Percentiles rank a stretch among this genome's conserved stretches.
phyloP scores from a whole-genome alignment of 805 yeast species.

The Clavispora asparagi region DNA sequence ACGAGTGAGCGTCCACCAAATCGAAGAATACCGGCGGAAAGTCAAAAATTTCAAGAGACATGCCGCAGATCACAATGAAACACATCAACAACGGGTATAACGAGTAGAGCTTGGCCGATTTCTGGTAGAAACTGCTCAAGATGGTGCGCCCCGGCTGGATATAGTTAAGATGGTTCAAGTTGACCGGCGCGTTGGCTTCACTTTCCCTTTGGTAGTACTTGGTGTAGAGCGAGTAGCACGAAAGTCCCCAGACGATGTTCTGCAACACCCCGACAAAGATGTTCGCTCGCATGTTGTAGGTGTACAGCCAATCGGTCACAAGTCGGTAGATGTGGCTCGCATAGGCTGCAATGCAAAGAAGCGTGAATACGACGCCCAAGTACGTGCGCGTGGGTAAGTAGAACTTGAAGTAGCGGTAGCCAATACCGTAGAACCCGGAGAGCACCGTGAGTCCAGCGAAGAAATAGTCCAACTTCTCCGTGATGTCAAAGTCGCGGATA shows the following conservation, averaged over 20 bases:
- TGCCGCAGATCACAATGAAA: slow-evolving; percentile 55
- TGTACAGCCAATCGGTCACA: slow-evolving; percentile 75
- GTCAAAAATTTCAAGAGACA: slow-evolving; percentile 88
- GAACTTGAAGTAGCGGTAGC: slow-evolving; percentile 55
- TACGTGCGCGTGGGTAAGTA: slow-evolving; percentile 32
- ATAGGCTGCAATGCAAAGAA: slow-evolving; percentile 47
- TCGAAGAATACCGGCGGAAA: slow-evolving; percentile 40
- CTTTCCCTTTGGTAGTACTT: slow-evolving; percentile 24
- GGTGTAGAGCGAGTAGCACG: slow-evolving; percentile 29
- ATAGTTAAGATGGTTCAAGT: slow-evolving; percentile 25
- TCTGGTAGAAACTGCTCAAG: slow-evolving; percentile 27
- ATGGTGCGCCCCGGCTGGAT: slow-evolving; percentile 18
- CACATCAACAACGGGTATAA: slow-evolving; percentile 35
- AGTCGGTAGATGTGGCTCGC: slow-evolving; percentile 62
- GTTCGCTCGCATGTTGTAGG: slow-evolving; percentile 91
- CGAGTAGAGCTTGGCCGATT: slow-evolving; percentile 34
- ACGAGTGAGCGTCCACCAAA: slow-evolving; percentile 16
- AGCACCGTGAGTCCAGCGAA: slow-evolving; percentile 89
- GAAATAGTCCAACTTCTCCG: slow-evolving; percentile 87
- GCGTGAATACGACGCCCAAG: slow-evolving; percentile 31
- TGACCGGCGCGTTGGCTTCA: slow-evolving; percentile 6
- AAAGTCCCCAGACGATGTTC: slow-evolving; percentile 37
- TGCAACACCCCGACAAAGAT: slow-evolving; percentile 74
- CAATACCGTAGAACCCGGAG: slow-evolving; percentile 68
- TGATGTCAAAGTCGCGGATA: slow-evolving; percentile 68